Conservation (phyloP, 2,329 filamentous ascomycete genomes). For the Phoma sp. region DNA sequence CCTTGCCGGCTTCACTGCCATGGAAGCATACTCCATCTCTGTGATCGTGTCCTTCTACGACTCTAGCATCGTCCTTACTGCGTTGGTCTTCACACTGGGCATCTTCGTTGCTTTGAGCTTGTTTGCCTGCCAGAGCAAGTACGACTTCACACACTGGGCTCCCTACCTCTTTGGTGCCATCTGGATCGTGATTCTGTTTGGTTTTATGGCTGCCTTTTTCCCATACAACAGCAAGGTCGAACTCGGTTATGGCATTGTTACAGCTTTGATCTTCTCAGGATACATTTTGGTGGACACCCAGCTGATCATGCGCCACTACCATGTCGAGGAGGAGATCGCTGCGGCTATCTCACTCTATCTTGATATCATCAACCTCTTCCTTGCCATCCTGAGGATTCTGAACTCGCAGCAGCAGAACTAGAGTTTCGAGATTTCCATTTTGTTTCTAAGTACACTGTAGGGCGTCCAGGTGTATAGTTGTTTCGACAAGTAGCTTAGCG, state of each 20-base stretch:
- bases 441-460: neutral
- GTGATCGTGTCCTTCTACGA: slow-evolving; percentile 93
- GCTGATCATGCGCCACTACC: slow-evolving; percentile 91
- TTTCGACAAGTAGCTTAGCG: neutral
- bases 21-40: slow-evolving; percentile 92
- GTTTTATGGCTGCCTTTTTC: slow-evolving; percentile 91
- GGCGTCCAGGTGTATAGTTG: neutral
- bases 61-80: slow-evolving; percentile 82
- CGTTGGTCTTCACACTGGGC: slow-evolving; percentile 79
- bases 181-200: slow-evolving; percentile 90
- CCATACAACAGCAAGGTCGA: slow-evolving; percentile 81
- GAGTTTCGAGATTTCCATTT: neutral
- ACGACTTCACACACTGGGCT: slow-evolving; percentile 97
- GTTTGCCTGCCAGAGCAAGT: slow-evolving; percentile 96
- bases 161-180: slow-evolving; percentile 90
- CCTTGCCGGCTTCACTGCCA: slow-evolving; percentile 83
- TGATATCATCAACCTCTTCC: slow-evolving; percentile 95
- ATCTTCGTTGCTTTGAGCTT: slow-evolving; percentile 70
- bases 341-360: slow-evolving; percentile 94
- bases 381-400: slow-evolving; percentile 91
- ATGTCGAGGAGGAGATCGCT: slow-evolving; percentile 97
- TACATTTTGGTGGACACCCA: slow-evolving; percentile 98
- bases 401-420: slow-evolving; percentile 97
- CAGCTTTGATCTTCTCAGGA: slow-evolving; percentile 86
- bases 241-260: slow-evolving; percentile 81